These are phyloP conservation scores for Xylariaceae sp. DNA, from an alignment of 2,329 filamentous ascomycete species.

Conservation along the genomic window DNA sequence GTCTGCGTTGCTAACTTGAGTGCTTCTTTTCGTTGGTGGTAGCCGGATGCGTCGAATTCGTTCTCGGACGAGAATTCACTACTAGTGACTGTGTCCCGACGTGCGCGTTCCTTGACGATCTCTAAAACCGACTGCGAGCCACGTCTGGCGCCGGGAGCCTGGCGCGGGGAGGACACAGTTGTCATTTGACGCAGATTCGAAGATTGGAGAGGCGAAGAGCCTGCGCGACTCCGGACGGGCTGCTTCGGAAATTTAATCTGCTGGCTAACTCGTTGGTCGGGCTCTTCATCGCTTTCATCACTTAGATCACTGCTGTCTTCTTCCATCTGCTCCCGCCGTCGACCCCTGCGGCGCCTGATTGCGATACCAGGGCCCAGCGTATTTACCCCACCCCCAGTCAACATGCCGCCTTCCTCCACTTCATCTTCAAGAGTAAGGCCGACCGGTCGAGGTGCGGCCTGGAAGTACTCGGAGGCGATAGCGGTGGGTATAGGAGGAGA, in stretches of 20 bases:
- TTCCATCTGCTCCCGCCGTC: slow-evolving; percentile 67
- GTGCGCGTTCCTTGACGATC: slow-evolving; percentile 60
- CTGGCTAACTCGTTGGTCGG: slow-evolving; percentile 67
- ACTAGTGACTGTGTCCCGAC: slow-evolving; percentile 73
- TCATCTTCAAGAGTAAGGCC: slow-evolving; percentile 64
- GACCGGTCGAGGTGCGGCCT: slow-evolving; percentile 56
- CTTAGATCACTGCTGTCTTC: slow-evolving; percentile 81
- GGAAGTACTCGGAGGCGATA: slow-evolving; percentile 78
- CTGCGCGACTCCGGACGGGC: slow-evolving; percentile 79
- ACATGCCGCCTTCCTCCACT: slow-evolving; percentile 66
- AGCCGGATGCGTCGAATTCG: slow-evolving; percentile 63
- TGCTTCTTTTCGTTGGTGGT: slow-evolving; percentile 58
- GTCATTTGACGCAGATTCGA: slow-evolving; percentile 55
- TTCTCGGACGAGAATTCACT: slow-evolving; percentile 81
- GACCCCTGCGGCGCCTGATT: slow-evolving; percentile 56
- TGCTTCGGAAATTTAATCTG: slow-evolving; percentile 96
- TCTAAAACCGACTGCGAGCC: slow-evolving; percentile 69
- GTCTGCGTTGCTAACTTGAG: slow-evolving; percentile 52
- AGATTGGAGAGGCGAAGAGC: slow-evolving; percentile 76
- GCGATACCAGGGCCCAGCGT: slow-evolving; percentile 63
- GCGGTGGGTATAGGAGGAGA: slow-evolving; percentile 81
- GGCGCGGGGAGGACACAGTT: slow-evolving; percentile 43
- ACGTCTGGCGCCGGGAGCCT: slow-evolving; percentile 45
- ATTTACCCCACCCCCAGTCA: slow-evolving; percentile 62
- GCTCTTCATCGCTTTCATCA: slow-evolving; percentile 77